Conservation (phyloP, 257 asterid species). For the Nicotiana knightiana region DNA sequence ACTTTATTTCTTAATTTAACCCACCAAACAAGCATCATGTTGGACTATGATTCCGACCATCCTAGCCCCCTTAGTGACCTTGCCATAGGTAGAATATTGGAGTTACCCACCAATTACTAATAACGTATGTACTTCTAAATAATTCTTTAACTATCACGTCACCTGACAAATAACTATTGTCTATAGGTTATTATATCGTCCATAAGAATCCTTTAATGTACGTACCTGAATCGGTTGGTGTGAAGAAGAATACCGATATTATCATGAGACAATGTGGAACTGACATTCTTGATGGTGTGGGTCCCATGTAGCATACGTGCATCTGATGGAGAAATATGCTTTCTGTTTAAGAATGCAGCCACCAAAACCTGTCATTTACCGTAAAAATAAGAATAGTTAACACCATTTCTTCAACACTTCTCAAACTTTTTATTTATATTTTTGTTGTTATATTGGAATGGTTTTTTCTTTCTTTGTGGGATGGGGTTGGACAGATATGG, state of each 20-base stretch:
- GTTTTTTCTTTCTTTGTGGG: neutral
- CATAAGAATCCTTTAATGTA: too few species aligned
- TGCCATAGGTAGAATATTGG: too few species aligned
- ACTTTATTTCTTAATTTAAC: too few species aligned
- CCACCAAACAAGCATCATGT: too few species aligned
- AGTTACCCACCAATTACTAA: too few species aligned
- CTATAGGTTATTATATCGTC: too few species aligned
- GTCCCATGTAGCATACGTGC: conserved; percentile 56
- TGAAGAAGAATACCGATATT: conserved; percentile 27
- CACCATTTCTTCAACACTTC: neutral
- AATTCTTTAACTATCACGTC: too few species aligned
- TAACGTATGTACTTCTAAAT: too few species aligned
- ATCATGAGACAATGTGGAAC: conserved; percentile 24
- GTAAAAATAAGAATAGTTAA: neutral
- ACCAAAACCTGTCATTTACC: conserved; percentile 56
- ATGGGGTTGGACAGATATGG: neutral
- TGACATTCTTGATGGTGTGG: conserved; percentile 26
- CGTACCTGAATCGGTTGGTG: conserved; percentile 65
- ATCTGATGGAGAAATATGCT: conserved; percentile 49
- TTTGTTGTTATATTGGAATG: neutral
- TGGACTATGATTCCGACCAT: too few species aligned
- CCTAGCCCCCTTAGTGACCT: too few species aligned
- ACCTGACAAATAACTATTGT: too few species aligned
- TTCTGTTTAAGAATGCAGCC: conserved; percentile 77
- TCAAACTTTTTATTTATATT: neutral